Evolutionary conservation across 2,329 filamentous ascomycete species (phyloP).

Genomic region (Nothophoma quercina): DNA sequence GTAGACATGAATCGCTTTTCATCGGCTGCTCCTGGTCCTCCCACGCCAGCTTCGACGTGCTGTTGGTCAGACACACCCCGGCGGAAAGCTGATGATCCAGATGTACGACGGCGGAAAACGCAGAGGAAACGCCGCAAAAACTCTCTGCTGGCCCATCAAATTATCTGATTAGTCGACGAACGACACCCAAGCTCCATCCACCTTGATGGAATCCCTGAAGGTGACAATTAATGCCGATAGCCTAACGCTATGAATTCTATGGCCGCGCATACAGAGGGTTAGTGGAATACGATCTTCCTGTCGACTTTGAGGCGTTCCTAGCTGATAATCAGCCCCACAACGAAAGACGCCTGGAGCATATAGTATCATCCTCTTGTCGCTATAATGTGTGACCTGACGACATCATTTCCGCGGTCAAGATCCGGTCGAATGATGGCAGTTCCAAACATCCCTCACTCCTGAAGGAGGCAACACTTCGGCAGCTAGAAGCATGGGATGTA

Average conservation of each 20-base stretch:
- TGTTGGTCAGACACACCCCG: conserved; percentile 35
- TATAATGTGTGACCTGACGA: conserved; percentile 31
- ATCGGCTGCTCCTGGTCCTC: conserved; percentile 27
- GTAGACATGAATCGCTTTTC: conserved; percentile 35
- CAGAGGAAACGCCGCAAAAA: conserved; percentile 34
- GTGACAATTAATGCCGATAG: conserved; percentile 32
- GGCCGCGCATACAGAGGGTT: conserved; percentile 32
- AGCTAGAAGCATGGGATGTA: conserved; percentile 9
- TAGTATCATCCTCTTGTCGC: conserved; percentile 28
- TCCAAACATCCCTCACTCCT: neutral
- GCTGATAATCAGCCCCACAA: conserved; percentile 41
- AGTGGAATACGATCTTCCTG: conserved; percentile 35
- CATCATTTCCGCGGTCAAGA: conserved; percentile 8
- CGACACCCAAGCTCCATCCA: conserved; percentile 33
- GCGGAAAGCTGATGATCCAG: conserved; percentile 33
- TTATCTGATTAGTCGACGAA: conserved; percentile 31
- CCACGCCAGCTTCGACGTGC: conserved; percentile 24
- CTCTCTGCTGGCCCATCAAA: conserved; percentile 25
- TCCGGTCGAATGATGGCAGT: conserved; percentile 7
- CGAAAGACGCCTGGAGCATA: conserved; percentile 24
- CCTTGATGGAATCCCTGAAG: conserved; percentile 23
- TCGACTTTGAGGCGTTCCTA: conserved; percentile 31
- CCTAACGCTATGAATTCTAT: conserved; percentile 40
- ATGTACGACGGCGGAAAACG: conserved; percentile 35
- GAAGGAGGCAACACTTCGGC: neutral